phyloP scores from a whole-genome alignment of 345 rosid genomes.

The Murraya koenigii region DNA sequence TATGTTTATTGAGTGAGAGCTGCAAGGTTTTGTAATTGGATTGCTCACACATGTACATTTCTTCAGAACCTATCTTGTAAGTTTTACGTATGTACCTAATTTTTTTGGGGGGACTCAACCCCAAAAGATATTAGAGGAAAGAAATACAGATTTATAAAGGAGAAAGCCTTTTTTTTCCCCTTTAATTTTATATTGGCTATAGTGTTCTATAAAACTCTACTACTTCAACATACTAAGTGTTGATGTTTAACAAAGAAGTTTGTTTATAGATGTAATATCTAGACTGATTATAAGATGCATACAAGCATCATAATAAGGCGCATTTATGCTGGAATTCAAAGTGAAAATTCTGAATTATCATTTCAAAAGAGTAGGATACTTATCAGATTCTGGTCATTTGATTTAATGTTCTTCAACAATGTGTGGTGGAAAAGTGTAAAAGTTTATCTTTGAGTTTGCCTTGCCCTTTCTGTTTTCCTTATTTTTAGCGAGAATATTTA shows the following conservation, averaged over 20 bases:
- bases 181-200: not conserved
- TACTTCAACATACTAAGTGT: not conserved
- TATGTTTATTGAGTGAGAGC: not conserved
- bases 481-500: not conserved
- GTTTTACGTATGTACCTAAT: not conserved
- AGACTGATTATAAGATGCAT: not conserved
- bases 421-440: not conserved
- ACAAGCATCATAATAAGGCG: not conserved
- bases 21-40: not conserved
- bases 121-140: not conserved
- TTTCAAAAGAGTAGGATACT: not conserved
- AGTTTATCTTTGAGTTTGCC: not conserved
- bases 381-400: not conserved
- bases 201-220: not conserved
- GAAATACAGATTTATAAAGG: not conserved
- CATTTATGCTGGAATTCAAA: not conserved
- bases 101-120: not conserved
- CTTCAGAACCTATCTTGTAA: not conserved
- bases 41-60: not conserved
- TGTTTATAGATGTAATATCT: not conserved
- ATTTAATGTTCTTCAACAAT: not conserved
- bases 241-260: not conserved
- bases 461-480: not conserved
- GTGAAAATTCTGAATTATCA: not conserved
- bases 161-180: not conserved